Base-by-base conservation (phyloP, 2,329 filamentous ascomycete genomes). In the Scopulariopsis brevicaulis region DNA sequence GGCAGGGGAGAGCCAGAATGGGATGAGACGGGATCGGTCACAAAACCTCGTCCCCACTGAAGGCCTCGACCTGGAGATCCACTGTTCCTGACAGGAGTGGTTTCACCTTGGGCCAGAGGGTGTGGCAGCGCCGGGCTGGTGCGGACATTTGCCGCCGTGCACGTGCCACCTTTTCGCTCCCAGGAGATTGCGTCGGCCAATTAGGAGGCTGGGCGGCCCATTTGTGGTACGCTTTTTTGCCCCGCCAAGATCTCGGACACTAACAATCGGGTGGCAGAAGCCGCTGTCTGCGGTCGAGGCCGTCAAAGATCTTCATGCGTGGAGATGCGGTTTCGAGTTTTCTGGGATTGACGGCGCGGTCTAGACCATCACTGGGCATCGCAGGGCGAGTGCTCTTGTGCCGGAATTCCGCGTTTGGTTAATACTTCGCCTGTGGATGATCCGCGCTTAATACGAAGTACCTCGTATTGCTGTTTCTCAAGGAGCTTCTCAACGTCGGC, bases 71-170 rank as follows among this genome's bases (percentile, higher is more conserved):
- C 34, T 20, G 46, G 55, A 57, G 55, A 57, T 58, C 51, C 56
- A 54, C 56, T 34, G n/a, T 32, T 37, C 51, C 50, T 54, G 56
- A 58, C 56, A 58, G 37, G 14, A 58, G 56, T 20, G 14, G 56
- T 58, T 58, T 58, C 56, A 58, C 24, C 35, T 37, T 54, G 50
- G 50, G 48, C 10, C n/a, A 12, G 46, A 40, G 46, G 24, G 46
- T 12, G 46, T 50, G 24, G n/a, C 46, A 50, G 46, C 4, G 34
- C 34, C 34, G 4, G 15, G 34, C 34, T 52, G 46, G 37, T 57
- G 55, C 32, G 35, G 32, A 18, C 24, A 32, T n/a, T 58, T 48
- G 32, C 48, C 11, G 32, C 14, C 14, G 53, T 22, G 53, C 53
- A 55, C 53, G 53, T 14, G 34, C 53, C 53, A 55, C 18, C 5